Evolutionary conservation across 1,139 yeast species (phyloP).

Genomic region (Geotrichum aggregatum): DNA sequence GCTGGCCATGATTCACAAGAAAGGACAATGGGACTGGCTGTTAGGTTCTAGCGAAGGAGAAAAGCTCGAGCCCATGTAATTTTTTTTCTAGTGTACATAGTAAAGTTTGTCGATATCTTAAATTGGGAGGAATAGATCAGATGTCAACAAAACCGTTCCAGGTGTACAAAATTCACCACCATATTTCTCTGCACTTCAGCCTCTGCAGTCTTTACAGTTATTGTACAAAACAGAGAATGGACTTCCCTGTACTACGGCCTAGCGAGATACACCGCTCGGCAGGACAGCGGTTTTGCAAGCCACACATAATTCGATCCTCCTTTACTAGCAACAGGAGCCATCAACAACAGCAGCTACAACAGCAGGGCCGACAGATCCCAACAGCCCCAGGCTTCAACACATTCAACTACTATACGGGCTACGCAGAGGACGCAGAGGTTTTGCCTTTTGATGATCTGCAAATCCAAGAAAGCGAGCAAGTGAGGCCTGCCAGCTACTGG

Average conservation of each 20-base stretch:
- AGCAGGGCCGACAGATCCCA: background rate
- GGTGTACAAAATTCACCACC: no score
- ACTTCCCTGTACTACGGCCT: slow-evolving; percentile 8
- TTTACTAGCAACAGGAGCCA: background rate
- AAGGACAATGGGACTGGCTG: slow-evolving; percentile 90
- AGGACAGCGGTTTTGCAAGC: slow-evolving; percentile 3
- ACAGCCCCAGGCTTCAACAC: background rate
- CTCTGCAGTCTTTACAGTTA: no score
- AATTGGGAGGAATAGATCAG: background rate
- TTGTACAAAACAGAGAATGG: slow-evolving; percentile 6
- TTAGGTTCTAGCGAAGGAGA: slow-evolving; percentile 26
- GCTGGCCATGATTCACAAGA: slow-evolving; percentile 89
- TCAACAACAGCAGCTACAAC: background rate
- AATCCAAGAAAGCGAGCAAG: background rate
- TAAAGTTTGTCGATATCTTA: background rate
- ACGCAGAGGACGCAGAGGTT: slow-evolving; percentile 12
- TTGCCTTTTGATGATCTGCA: slow-evolving; percentile 1
- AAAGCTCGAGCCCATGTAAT: background rate
- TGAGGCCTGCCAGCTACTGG: slow-evolving; percentile 7
- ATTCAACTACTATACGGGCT: slow-evolving; percentile 3
- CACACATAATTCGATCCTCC: slow-evolving; percentile 3
- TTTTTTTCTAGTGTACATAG: background rate
- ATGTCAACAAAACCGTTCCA: background rate
- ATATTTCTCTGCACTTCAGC: no score
- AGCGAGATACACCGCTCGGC: slow-evolving; percentile 7